Evolutionary conservation across 345 rosid species (phyloP), one percentile per base, ranked within the genome.

Genomic region (Cardamine chenopodiifolia): DNA sequence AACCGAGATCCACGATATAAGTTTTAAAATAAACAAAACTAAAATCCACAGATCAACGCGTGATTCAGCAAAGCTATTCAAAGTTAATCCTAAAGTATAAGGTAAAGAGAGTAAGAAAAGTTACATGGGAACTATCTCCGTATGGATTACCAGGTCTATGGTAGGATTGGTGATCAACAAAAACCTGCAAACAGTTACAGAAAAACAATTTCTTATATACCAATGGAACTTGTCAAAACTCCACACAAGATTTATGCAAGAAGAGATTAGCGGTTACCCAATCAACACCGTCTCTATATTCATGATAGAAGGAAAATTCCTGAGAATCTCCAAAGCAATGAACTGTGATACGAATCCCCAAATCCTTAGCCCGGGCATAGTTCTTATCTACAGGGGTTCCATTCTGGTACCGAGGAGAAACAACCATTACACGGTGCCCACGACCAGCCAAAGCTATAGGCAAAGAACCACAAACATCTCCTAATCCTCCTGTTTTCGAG

Each of bases 381-480:
- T 80, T 87, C 48, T 67, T 42, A 62, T 91, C 96, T 14, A 82
- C 84, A 15, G 79, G 47, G 10, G 90, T 83, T 49, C 96, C 94
- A 56, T 85, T 86, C 14, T 69, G 70, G 76, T 95, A 95, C 59
- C 90, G 85, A 14, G 99, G 97, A 78, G 96, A 85, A 72, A 95
- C 81, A 73, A 93, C 97, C 98, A 95, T 91, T 8, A 95, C 97
- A 39, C 99, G 93, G 58, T 94, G 97, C 12, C 98, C 96, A 29
- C 86, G 89, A 13, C 76, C 71, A 72, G 97, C 96, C 44, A 94
- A 59, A 26, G 90, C 92, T 62, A 85, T 77, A 0, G 98, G 98
- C 90, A 94, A 83, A 75, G 98, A 95, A 50, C 99, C 96, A 77
- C 96, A 91, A 35, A 95, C 99, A 83, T 95, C 99, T 62, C 96